Evolutionary conservation across 1,284 basidiomycete genomes (phyloP), one percentile per base, ranked within the genome.

Genomic region (Tilletia horrida): DNA sequence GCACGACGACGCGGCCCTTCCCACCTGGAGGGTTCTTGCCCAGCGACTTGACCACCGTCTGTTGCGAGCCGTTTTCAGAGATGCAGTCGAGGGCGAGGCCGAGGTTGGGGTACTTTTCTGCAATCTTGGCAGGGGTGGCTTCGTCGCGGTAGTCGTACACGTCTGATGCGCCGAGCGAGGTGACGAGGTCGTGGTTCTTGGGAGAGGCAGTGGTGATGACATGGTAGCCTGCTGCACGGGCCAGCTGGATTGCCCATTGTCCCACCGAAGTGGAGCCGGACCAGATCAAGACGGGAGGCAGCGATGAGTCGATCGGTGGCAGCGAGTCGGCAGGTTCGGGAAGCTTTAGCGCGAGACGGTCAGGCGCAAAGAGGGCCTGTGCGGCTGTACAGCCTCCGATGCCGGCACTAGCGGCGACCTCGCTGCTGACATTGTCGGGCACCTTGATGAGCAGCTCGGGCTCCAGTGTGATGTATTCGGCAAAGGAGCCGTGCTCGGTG

Each of bases 221-320:
- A 27, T 77, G 85, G 82, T 86, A 88, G 0, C 84, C 83, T 1
- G 81, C 72, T 18, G 81, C 71, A 40, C 78, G 79, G 14, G 81
- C 84, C 21, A 79, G 65, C 69, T 81, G 78, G 44, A 81, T 71
- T n/a, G 77, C 77, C 66, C 82, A 86, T 68, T 86, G 85, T 3
- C 87, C 87, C 0, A 81, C 81, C 18, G 85, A 76, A n/a, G 85
- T 86, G 3, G 87, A 83, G 11, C 87, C 86, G 18, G 85, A 85
- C 64, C 87, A 88, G 27, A 88, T 80, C 14, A 81, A 69, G n/a
- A 81, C 64, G 71, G 75, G 72, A 7, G 68, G 71, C 18, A 45
- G 25, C 40, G 71, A 68, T 8, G 68, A 62, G 25, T 72, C 66
- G 4, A 67, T 69, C 14, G 64, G 52, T 16, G 74, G 68, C 6